phyloP scores from a whole-genome alignment of 73 alveolate species.

The Stentor coeruleus region DNA sequence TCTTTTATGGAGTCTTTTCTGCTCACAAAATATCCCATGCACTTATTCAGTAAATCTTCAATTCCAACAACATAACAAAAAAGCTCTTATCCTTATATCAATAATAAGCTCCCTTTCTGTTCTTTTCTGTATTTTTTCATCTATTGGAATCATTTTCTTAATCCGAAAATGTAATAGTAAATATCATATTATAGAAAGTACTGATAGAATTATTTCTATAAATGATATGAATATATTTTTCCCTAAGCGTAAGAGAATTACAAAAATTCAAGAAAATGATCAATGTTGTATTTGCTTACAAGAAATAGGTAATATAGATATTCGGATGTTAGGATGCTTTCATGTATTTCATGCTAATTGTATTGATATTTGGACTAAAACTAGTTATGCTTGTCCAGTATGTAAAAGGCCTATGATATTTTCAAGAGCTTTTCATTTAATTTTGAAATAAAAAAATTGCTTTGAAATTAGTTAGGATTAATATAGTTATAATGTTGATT shows the following conservation, averaged over 20 bases:
- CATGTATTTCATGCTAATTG: constrained; percentile 5
- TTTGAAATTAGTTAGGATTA: too few relatives aligned
- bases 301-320: background rate
- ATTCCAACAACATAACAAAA: background rate
- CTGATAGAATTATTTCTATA: background rate
- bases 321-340: background rate
- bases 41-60: background rate
- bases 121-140: too few relatives aligned
- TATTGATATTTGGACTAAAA: background rate
- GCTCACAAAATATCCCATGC: background rate
- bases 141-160: background rate
- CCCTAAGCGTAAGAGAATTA: background rate
- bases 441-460: too few relatives aligned
- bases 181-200: background rate
- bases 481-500: too few relatives aligned
- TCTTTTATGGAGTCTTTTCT: background rate
- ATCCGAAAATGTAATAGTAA: background rate
- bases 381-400: background rate
- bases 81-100: background rate
- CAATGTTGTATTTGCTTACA: background rate
- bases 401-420: too few relatives aligned
- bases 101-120: background rate
- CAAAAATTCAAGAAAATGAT: background rate
- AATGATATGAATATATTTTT: background rate
- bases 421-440: too few relatives aligned